Base-by-base conservation (phyloP, 495 filamentous ascomycete genomes). In the Talaromyces stipitatus region DNA sequence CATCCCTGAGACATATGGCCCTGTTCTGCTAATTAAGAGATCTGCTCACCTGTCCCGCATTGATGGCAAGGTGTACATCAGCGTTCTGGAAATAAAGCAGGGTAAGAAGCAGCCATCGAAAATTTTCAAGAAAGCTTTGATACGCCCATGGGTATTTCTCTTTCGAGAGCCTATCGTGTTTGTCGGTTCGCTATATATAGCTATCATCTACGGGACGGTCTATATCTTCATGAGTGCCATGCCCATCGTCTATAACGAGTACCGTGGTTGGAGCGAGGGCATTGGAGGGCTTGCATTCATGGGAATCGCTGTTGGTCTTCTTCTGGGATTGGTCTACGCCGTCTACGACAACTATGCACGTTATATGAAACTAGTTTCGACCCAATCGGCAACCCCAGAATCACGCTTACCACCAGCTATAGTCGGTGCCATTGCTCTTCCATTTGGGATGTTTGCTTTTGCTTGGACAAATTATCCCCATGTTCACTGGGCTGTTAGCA, bases 151-250 rank as follows among this genome's bases (percentile, higher is more conserved):
- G 63, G 47, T 66, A 11, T 41, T 66, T 1, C 56, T 66, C 16
- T 59, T 66, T 18, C 38, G 26, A 16, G 63, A 66, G 52, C 60
- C 63, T 20, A 66, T 64, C 41, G 63, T 66, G 41, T 23, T 66
- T 30, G 28, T 59, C 28, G 55, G 45, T 24, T 59, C 59, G 9
- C 23, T 84, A 6, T 88, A 88, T 66, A 76, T 86, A 59, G 78
- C 82, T 23, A 74, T 85, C 50, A 69, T 78, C n/a, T 88, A 86
- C 61, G 81, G 84, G 0, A 79, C 84, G 18, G 68, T 88, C 1
- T 90, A 89, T 66, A 75, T 90, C 12, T 75, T 89, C 32, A 90
- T 92, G 70, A 80, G 87, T 22, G 85, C 85, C 10, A 62, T 68
- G 29, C 88, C 88, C 4, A 82, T 90, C 46, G 81, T 91, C 50